Conservation (phyloP, 202 grass and related monocot species). For the Setaria viridis region DNA sequence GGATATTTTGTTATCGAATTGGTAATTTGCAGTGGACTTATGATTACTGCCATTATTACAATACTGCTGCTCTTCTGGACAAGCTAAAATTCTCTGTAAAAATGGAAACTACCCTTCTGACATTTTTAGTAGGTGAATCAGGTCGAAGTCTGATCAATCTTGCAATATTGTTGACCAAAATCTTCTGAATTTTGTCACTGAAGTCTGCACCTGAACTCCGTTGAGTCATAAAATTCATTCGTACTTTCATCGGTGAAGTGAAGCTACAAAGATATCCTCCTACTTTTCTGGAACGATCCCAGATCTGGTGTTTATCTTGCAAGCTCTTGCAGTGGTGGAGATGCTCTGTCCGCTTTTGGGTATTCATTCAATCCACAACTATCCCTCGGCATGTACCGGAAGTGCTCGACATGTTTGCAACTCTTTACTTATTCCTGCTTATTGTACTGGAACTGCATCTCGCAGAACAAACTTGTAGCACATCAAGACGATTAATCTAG, state of each 20-base stretch:
- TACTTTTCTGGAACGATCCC: neutral
- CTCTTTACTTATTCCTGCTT: neutral
- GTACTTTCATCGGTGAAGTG: neutral
- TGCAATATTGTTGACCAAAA: neutral
- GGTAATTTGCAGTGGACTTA: neutral
- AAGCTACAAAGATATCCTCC: neutral
- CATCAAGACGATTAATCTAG: neutral
- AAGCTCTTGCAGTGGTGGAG: neutral
- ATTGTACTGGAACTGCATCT: constrained; percentile 3
- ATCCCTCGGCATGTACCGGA: neutral
- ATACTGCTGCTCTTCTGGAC: neutral
- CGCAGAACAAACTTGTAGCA: neutral
- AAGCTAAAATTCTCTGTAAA: neutral
- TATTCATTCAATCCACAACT: neutral
- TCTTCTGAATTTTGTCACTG: neutral
- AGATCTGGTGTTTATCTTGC: neutral
- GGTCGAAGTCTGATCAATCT: neutral
- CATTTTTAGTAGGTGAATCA: neutral
- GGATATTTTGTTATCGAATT: neutral
- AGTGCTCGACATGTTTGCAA: neutral
- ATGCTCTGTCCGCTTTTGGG: neutral
- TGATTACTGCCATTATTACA: neutral
- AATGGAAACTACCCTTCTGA: neutral
- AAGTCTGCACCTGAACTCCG: neutral
- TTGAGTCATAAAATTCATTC: too few relatives aligned